A percentile compares a stretch with the other conserved stretches of the same genome.
Evolutionary conservation across 768 basidiomycete genomes (phyloP).

Genomic region (Termitomyces sp.): DNA sequence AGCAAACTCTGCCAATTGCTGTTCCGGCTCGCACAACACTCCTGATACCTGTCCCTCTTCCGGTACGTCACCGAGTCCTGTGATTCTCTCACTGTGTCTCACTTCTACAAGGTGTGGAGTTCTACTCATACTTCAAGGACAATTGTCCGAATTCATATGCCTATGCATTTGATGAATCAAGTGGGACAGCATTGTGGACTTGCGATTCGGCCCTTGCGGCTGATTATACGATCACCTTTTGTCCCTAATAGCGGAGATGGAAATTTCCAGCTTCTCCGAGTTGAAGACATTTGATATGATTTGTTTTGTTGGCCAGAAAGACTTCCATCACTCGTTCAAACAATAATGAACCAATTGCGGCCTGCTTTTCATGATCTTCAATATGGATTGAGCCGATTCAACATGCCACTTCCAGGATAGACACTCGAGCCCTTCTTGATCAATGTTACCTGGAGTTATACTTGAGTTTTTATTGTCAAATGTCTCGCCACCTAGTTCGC

Average conservation of each 20-base stretch:
- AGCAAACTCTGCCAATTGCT: conserved; percentile 36
- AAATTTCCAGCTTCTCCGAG: background rate
- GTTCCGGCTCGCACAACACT: conserved; percentile 30
- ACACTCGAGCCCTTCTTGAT: background rate
- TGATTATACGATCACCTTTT: conserved; percentile 29
- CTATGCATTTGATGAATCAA: conserved; percentile 46
- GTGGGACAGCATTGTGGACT: conserved; percentile 44
- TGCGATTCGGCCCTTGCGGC: conserved; percentile 29
- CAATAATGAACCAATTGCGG: background rate
- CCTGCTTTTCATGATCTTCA: background rate
- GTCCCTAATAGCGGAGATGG: conserved; percentile 9
- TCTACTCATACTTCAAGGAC: conserved; percentile 25
- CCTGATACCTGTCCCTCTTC: conserved; percentile 32
- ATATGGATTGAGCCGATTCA: background rate
- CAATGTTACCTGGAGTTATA: background rate
- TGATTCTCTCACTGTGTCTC: background rate
- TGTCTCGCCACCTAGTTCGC: background rate
- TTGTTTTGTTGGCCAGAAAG: background rate
- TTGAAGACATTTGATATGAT: background rate
- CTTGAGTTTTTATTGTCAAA: background rate
- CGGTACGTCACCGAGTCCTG: conserved; percentile 19
- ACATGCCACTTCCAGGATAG: background rate
- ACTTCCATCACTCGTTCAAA: background rate
- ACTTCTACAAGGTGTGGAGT: conserved; percentile 20
- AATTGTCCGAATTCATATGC: conserved; percentile 34